Base-by-base conservation (phyloP, 2,329 filamentous ascomycete genomes). In the Fusarium redolens region DNA sequence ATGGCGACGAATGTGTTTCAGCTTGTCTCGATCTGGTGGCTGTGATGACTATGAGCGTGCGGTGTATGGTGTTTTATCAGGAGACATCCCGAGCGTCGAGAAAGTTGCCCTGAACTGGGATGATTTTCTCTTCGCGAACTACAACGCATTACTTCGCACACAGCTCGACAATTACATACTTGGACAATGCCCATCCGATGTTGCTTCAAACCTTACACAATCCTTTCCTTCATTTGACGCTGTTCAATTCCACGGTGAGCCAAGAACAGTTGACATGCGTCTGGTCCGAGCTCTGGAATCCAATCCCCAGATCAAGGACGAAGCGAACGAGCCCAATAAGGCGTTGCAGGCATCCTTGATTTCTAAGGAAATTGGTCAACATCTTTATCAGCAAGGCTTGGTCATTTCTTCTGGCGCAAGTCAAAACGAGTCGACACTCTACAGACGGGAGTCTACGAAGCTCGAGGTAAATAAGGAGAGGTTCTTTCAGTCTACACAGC, bases 31-130 rank as follows among this genome's bases (percentile, higher is more conserved):
- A 28, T 90, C 92, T 56, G 90, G 91, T 4, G 90, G 90, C 31
- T 89, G 88, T 2, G 91, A 93, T 75, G 89, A 92, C 57, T 96
- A 95, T 77, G 95, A 99, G 82, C 90, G 91, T 61, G 96, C 96
- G 22, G 94, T 97, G 1, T 98, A 97, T 79, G 96, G 94, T 33
- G 84, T 98, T 17, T 86, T 99, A n/a, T 92, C 93, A 45, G 96
- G 96, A 55, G 94, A 98, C 78, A 88, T 95, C 55, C 84, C 89
- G 41, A 93, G 92, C 57, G 93, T 97, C 15, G 91, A 93, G 78
- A 89, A 90, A 72, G 90, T 96, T 43, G 95, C 93, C 79, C 87
- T 89, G 56, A 90, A 88, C 28, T 97, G 95, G 92, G 94, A 97
- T 74, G 96, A 98, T 78, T 90, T 92, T 76, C 86, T 98, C 22